Conservation (phyloP, 148 eudicot species). For the Rhododendron henanense region DNA sequence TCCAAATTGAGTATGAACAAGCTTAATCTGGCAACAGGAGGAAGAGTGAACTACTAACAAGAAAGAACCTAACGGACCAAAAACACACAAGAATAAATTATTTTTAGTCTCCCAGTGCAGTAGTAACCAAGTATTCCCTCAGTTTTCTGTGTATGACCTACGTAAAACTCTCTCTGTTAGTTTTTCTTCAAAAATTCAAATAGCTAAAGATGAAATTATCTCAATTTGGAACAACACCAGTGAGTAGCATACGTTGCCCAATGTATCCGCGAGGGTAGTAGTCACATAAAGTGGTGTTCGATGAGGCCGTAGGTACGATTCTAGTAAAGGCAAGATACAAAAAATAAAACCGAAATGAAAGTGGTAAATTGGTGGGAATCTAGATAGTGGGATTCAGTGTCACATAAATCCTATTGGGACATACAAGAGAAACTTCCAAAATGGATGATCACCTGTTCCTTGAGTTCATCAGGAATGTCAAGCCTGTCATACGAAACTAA, state of each 20-base stretch:
- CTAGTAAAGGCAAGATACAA: background rate
- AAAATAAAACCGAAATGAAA: background rate
- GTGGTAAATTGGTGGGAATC: background rate
- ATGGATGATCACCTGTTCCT: slow-evolving; percentile 11
- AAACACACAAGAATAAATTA: background rate
- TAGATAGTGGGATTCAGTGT: background rate
- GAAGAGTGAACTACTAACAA: background rate
- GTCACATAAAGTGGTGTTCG: background rate
- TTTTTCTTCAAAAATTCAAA: background rate
- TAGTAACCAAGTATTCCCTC: background rate
- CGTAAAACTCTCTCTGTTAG: background rate
- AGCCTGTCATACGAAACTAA: background rate
- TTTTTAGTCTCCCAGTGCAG: background rate
- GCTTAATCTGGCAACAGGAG: slow-evolving; percentile 10
- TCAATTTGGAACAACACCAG: background rate
- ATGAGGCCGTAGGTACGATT: background rate
- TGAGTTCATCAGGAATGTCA: slow-evolving; percentile 13
- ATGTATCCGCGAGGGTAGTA: background rate
- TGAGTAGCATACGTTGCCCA: background rate
- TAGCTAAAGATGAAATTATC: background rate
- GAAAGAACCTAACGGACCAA: background rate
- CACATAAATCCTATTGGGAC: background rate
- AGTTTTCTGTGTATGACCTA: background rate
- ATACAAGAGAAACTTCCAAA: too few species aligned
- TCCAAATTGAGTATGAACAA: slow-evolving; percentile 5